Conservation (phyloP, 2,329 filamentous ascomycete species). For the Aspergillus sp. region DNA sequence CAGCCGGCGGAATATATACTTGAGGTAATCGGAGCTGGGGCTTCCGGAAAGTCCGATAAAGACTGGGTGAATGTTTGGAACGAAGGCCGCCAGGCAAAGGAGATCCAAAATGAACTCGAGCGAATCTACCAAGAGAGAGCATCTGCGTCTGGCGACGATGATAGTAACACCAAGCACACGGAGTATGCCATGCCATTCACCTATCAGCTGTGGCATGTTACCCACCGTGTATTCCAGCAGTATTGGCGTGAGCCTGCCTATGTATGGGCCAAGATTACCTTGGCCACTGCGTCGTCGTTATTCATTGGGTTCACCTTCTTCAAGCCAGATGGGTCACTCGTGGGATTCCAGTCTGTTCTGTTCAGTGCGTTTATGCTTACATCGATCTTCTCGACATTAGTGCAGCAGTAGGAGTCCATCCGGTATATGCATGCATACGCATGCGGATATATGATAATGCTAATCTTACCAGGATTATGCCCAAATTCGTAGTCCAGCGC, state of each 20-base stretch:
- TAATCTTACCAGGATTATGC: slow-evolving; percentile 47
- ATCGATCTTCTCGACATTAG: slow-evolving; percentile 47
- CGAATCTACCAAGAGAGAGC: slow-evolving; percentile 45
- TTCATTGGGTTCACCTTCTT: slow-evolving; percentile 80
- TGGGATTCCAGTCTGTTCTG: slow-evolving; percentile 78
- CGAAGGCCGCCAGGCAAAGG: slow-evolving; percentile 46
- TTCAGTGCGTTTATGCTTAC: slow-evolving; percentile 76
- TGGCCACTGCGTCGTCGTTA: slow-evolving; percentile 55
- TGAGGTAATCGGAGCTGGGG: slow-evolving; percentile 48
- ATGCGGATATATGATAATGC: not conserved
- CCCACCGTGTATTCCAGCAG: slow-evolving; percentile 70
- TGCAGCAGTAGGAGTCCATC: slow-evolving; percentile 48
- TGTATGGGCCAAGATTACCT: slow-evolving; percentile 69
- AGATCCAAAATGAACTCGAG: slow-evolving; percentile 51
- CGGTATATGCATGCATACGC: not conserved
- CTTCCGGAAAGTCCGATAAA: slow-evolving; percentile 57
- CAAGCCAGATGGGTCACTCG: slow-evolving; percentile 60
- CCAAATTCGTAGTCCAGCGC: slow-evolving; percentile 74
- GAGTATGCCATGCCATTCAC: slow-evolving; percentile 71
- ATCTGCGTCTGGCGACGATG: slow-evolving; percentile 22
- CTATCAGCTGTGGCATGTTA: slow-evolving; percentile 58
- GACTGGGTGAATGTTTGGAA: slow-evolving; percentile 59
- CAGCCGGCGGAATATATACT: slow-evolving; percentile 66
- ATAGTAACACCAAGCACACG: slow-evolving; percentile 47
- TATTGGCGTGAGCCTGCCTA: slow-evolving; percentile 84